Percentiles rank a stretch among this genome's conserved stretches.
These are phyloP conservation scores for Byssothecium circinans DNA, from an alignment of 2,329 filamentous ascomycete genomes.

Conservation along the genomic window DNA sequence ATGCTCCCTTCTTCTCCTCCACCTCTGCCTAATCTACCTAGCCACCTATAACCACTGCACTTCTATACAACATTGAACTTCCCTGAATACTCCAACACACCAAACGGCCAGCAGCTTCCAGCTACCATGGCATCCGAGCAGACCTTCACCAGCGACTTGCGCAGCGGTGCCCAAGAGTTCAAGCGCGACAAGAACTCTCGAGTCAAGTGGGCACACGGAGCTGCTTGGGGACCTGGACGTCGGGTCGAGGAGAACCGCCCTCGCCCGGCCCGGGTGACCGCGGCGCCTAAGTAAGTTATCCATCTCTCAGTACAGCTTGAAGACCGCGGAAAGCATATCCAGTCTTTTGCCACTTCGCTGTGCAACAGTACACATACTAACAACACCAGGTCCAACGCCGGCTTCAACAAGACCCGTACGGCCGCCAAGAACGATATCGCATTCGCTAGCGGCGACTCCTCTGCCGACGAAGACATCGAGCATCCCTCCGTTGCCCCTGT, in stretches of 20 bases:
- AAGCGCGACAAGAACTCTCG: constrained; percentile 54
- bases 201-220: constrained; percentile 55
- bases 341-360: no score
- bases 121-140: constrained; percentile 50
- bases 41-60: constrained; percentile 4
- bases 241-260: constrained; percentile 39
- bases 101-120: constrained; percentile 12
- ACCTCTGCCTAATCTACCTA: constrained; percentile 21
- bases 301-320: background rate
- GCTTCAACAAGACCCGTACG: constrained; percentile 38
- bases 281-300: constrained; percentile 32
- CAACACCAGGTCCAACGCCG: constrained; percentile 22
- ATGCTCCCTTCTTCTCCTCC: background rate
- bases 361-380: constrained; percentile 12
- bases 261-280: constrained; percentile 39
- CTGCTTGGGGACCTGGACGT: constrained; percentile 43
- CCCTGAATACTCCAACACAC: no score
- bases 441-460: constrained; percentile 44
- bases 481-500: constrained; percentile 49
- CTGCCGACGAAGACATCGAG: constrained; percentile 50
- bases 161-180: constrained; percentile 56
- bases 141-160: constrained; percentile 56
- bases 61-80: constrained; percentile 13
- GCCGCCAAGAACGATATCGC: constrained; percentile 50
- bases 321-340: no score